Base-by-base conservation (phyloP, 805 yeast species). In the Yarrowia deformans region DNA sequence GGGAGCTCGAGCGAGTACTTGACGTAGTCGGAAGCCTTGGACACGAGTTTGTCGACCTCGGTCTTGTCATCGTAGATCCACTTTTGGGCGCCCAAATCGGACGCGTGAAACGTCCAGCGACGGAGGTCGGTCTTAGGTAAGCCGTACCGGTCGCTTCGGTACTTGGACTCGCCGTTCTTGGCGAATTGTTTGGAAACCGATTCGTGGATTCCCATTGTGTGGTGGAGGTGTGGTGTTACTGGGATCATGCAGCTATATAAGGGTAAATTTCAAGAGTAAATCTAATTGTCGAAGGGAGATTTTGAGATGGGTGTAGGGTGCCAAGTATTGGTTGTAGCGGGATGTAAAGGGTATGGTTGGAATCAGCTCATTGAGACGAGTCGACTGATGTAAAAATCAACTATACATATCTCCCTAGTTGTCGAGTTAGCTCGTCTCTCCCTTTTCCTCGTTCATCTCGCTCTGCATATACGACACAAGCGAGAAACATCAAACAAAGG, bases 31-130 rank as follows among this genome's bases (percentile, higher is more conserved):
- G 77, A 71, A 3, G 84, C 84, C n/a, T 42, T 43, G 3, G 29
- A 23, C 3, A 50, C 70, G 40, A 70, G 71, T 42, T 85, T 84
- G 0, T 75, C 71, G 3, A 71, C 69, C 0, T 78, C 71, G 0
- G 39, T 19, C 1, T 13, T 61, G 29, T 61, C 56, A 23, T 84
- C 83, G 29, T 82, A 94, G 37, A 85, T 88, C 99, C 99, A 94
- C 54, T 84, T 83, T 74, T 91, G 91, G 19, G 90, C 83, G 16
- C 99, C 99, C 14, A 89, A 78, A 43, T 85, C 84, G 70, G 89
- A 89, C 0, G 89, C 84, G 19, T 84, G 77, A 37, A 94, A 82
- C 71, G 96, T 82, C 99, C 99, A 94, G 14, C 85, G 81, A 0
- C 77, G 72, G 1, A 84, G 84, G 71, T 95, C 97, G 0, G 98